These are phyloP conservation scores for Rutstroemia sp. DNA, from an alignment of 2,329 filamentous ascomycete genomes.

Conservation along the genomic window DNA sequence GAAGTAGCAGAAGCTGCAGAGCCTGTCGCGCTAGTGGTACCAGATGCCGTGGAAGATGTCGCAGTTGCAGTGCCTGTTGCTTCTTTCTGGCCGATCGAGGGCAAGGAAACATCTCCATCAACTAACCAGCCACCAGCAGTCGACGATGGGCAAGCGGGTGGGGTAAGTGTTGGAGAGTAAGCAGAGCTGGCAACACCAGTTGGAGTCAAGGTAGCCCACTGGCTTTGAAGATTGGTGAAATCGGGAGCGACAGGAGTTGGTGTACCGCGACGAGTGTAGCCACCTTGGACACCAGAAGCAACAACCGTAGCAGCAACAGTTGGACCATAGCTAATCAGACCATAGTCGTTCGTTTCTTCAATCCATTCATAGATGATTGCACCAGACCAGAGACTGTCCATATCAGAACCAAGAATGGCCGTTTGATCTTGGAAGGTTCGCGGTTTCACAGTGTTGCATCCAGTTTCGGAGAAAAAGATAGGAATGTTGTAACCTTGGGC, in stretches of 20 bases:
- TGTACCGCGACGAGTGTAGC: conserved; percentile 63
- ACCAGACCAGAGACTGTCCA: conserved; percentile 65
- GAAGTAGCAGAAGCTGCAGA: conserved; percentile 30
- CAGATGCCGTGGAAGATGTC: conserved; percentile 29
- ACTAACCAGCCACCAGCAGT: conserved; percentile 67
- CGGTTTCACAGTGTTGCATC: conserved; percentile 62
- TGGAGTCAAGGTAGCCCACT: conserved; percentile 68
- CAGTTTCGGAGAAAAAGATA: conserved; percentile 85
- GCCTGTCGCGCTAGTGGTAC: conserved; percentile 23
- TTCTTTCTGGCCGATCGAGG: conserved; percentile 48
- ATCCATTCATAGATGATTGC: conserved; percentile 90
- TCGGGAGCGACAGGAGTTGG: conserved; percentile 69
- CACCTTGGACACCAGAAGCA: conserved; percentile 51
- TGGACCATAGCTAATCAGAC: conserved; percentile 68
- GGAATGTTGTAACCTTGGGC: conserved; percentile 69
- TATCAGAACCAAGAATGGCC: conserved; percentile 67
- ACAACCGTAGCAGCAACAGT: conserved; percentile 44
- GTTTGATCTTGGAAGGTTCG: conserved; percentile 64
- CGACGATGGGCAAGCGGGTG: conserved; percentile 62
- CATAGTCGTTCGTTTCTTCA: conserved; percentile 75
- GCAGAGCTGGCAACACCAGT: conserved; percentile 57
- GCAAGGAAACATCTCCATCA: conserved; percentile 60
- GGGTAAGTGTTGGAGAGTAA: conserved; percentile 57
- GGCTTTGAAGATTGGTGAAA: conserved; percentile 66
- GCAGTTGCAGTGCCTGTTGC: conserved; percentile 23